Conservation (phyloP, 495 filamentous ascomycete species). For the Sordaria brevicollis region DNA sequence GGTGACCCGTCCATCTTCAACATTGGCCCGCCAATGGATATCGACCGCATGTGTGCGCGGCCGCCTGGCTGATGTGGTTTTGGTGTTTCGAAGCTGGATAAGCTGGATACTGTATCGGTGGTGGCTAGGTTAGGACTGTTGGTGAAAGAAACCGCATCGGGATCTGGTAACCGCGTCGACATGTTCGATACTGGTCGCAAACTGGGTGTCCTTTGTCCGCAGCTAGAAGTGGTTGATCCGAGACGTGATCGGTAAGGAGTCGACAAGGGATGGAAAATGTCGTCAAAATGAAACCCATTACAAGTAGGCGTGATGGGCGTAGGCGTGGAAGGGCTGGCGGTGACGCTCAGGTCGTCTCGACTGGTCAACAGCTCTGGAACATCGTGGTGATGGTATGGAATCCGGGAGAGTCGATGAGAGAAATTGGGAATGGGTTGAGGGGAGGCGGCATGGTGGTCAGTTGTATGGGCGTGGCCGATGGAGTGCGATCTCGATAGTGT, state of each 20-base stretch:
- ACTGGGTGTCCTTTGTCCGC: neutral
- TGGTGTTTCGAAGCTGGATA: neutral
- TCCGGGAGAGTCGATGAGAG: neutral
- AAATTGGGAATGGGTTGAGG: neutral
- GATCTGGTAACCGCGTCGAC: neutral
- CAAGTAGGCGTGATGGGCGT: neutral
- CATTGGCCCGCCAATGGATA: neutral
- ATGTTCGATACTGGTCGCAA: neutral
- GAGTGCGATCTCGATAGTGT: neutral
- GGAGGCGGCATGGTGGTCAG: neutral
- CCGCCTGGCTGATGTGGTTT: neutral
- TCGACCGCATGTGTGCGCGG: neutral
- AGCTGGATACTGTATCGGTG: neutral
- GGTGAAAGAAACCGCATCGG: neutral
- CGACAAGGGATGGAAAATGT: neutral
- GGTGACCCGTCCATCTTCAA: neutral
- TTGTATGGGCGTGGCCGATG: neutral
- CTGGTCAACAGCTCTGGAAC: neutral
- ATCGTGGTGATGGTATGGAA: neutral
- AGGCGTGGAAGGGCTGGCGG: neutral
- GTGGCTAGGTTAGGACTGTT: neutral
- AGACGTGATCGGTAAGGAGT: neutral
- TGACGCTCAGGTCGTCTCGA: neutral
- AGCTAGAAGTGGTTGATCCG: neutral
- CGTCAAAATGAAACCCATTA: neutral